Evolutionary conservation across 805 yeast genomes (phyloP), one percentile per base, ranked within the genome.

Genomic region (Starmera amethionina): DNA sequence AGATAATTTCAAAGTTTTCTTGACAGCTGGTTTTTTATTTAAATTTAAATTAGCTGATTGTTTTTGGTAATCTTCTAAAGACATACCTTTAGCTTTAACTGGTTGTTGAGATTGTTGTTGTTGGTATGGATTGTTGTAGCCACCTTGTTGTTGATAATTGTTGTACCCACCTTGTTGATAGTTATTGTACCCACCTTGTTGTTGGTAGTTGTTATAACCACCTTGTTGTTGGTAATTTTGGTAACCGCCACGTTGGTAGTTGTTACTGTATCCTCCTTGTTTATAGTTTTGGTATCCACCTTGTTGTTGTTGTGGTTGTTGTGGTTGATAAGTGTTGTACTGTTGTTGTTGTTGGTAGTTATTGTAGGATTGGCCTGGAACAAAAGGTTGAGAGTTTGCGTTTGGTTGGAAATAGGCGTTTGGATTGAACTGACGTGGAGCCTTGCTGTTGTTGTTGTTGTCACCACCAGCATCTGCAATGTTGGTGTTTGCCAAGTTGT

Each of bases 21-120:
- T 84, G 42, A 61, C 62, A 33, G 42, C 49, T 35, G 82, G 81
- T 57, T 73, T 72, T 52, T 54, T 44, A 43, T 49, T 68, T 50
- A 65, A 59, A 36, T 64, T 52, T 30, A 59, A 52, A 63, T 63
- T 43, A 52, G 64, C 44, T 13, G 62, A 46, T 48, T 79, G 84
- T 57, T 80, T 80, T 57, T 83, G 81, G 65, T 77, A 86, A 49
- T 85, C 95, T 40, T 87, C 94, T 52, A 86, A 70, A 32, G 89
- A 73, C 86, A 85, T 78, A 45, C 79, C 80, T 52, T 67, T 68
- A 43, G 54, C 59, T 44, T 59, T 60, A 31, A 46, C 46, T 36
- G 56, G 48, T 42, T 51, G 59, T 27, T 42, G 50, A 42, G 47
- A 53, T 40, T 50, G 54, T 38, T 48, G 46, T 28, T 42, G 43